Conservation (phyloP, 164 flowering plant species). For the Stephania cephalantha region DNA sequence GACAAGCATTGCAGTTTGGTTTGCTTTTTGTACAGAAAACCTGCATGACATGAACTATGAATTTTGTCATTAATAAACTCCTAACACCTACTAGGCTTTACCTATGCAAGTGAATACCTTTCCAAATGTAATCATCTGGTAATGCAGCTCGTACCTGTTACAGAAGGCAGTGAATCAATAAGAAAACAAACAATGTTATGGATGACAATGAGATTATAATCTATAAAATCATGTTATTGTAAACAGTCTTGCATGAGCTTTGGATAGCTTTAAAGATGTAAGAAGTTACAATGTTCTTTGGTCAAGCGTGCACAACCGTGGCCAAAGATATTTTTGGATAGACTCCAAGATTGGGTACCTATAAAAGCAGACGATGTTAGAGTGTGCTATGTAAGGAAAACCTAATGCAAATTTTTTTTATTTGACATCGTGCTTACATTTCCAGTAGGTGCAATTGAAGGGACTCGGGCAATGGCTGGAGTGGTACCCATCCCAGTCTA, state of each 20-base stretch:
- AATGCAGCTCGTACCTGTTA: slow-evolving; percentile 82
- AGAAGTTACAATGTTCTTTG: slow-evolving; percentile 55
- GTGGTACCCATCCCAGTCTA: slow-evolving; percentile 95
- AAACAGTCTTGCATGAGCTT: neutral
- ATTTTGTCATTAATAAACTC: neutral
- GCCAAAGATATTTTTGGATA: slow-evolving; percentile 86
- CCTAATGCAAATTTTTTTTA: neutral
- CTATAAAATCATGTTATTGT: neutral
- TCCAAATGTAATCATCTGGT: slow-evolving; percentile 92
- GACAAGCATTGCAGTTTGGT: slow-evolving; percentile 91
- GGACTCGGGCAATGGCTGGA: slow-evolving; percentile 66
- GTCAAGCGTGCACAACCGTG: slow-evolving; percentile 64
- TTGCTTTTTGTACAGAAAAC: slow-evolving; percentile 79
- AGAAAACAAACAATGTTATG: neutral
- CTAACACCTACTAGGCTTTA: neutral
- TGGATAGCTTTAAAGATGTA: slow-evolving; percentile 5
- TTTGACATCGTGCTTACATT: slow-evolving; percentile 33
- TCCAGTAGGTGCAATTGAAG: slow-evolving; percentile 73
- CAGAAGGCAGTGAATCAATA: slow-evolving; percentile 15
- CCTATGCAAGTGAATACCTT: slow-evolving; percentile 43
- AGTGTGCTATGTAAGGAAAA: neutral
- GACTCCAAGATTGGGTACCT: slow-evolving; percentile 73
- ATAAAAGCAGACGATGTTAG: slow-evolving; percentile 9
- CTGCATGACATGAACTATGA: slow-evolving; percentile 31
- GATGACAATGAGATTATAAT: slow-evolving; percentile 7